These are phyloP conservation scores for Botrytis pseudocinerea DNA, from an alignment of 2,329 filamentous ascomycete species.

Conservation along the genomic window DNA sequence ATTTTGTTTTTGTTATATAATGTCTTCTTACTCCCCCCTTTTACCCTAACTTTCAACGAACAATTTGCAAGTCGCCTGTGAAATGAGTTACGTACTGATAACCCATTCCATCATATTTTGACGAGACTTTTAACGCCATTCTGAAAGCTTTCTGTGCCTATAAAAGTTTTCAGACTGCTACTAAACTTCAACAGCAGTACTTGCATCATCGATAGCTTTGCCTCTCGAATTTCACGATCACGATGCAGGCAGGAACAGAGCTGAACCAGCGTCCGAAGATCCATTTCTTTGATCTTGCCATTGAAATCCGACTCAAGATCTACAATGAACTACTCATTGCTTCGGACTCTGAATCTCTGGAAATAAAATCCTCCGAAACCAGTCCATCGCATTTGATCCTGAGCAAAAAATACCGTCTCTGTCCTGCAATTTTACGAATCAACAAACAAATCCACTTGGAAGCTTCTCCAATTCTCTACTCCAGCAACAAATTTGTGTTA, in stretches of 20 bases:
- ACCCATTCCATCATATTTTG: background rate
- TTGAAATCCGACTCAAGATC: background rate
- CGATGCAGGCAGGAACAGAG: background rate
- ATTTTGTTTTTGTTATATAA: background rate
- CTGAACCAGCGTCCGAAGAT: background rate
- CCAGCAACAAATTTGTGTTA: background rate
- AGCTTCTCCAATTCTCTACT: background rate
- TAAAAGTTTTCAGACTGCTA: background rate
- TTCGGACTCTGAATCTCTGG: background rate
- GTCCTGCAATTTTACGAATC: background rate
- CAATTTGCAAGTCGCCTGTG: background rate
- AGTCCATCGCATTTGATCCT: background rate
- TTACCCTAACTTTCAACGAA: background rate
- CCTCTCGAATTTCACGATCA: background rate
- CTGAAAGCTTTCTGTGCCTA: background rate
- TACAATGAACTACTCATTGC: background rate
- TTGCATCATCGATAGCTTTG: background rate
- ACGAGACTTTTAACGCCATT: background rate
- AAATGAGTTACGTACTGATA: background rate
- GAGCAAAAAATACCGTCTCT: background rate
- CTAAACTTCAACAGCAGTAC: background rate
- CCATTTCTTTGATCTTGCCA: background rate
- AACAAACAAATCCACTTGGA: background rate
- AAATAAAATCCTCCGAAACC: background rate
- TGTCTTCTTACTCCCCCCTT: background rate